phyloP scores from a whole-genome alignment of 805 yeast genomes.

The Lipomyces mesembrius region DNA sequence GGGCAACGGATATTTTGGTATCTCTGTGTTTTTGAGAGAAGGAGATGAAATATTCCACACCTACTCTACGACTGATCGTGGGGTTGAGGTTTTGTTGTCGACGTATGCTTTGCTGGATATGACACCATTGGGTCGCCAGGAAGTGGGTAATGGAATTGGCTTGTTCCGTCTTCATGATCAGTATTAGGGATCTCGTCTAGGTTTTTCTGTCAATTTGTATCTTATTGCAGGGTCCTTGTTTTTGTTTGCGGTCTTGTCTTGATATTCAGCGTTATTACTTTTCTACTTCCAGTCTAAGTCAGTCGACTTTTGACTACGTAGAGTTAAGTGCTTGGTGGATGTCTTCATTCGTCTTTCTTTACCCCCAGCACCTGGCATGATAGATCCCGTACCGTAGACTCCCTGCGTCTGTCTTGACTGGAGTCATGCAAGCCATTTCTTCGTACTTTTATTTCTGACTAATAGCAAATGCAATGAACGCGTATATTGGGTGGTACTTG shows the following conservation, averaged over 20 bases:
- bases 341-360: too few species aligned
- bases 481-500: too few species aligned
- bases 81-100: not conserved
- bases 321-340: too few species aligned
- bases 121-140: conserved; percentile 7
- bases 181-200: not conserved
- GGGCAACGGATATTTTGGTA: not conserved
- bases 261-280: too few species aligned
- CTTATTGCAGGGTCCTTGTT: not conserved
- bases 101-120: conserved; percentile 6
- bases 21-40: not conserved
- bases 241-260: not conserved
- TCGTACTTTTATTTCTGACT: too few species aligned
- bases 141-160: not conserved
- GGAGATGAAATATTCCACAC: not conserved
- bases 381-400: too few species aligned
- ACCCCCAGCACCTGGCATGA: too few species aligned
- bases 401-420: too few species aligned
- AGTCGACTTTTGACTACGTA: not conserved
- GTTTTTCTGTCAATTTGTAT: not conserved
- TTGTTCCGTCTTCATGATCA: conserved; percentile 2
- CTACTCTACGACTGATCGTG: conserved; percentile 1
- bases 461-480: too few species aligned
- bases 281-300: not conserved
- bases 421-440: too few species aligned